Evolutionary conservation across 495 filamentous ascomycete species (phyloP).

Genomic region (Trichoderma erinaceum): DNA sequence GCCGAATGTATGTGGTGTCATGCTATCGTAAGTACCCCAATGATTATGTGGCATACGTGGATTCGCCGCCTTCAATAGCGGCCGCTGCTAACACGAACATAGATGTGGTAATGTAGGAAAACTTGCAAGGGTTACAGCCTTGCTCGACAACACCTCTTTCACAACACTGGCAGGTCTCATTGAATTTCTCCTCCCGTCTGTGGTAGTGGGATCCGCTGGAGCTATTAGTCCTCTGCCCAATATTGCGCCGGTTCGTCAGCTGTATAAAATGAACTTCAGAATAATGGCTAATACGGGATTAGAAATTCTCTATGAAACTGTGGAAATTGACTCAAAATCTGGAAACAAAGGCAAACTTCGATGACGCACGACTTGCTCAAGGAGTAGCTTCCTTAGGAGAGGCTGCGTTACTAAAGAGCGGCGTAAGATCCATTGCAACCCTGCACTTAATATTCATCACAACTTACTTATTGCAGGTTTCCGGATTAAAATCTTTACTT

Average conservation of each 20-base stretch:
- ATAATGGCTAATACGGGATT: not conserved
- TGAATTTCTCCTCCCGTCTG: not conserved
- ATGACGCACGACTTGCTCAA: not conserved
- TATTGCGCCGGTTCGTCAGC: not conserved
- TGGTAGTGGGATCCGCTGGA: not conserved
- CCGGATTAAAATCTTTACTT: not conserved
- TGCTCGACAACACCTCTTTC: not conserved
- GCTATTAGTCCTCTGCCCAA: slow-evolving; percentile 8
- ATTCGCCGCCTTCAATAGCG: too few species aligned
- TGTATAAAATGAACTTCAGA: not conserved
- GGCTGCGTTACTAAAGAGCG: not conserved
- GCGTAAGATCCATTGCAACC: not conserved
- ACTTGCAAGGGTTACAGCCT: not conserved
- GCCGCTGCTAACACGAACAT: not conserved
- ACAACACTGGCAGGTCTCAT: not conserved
- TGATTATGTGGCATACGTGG: not conserved
- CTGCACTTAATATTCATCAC: not conserved
- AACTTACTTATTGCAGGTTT: not conserved
- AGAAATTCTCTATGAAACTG: not conserved
- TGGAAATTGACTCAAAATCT: not conserved
- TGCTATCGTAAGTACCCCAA: not conserved
- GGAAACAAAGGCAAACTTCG: not conserved
- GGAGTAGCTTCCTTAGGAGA: not conserved
- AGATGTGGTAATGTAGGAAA: not conserved
- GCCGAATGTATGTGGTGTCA: not conserved